A percentile compares a stretch with the other conserved stretches of the same genome.
Conservation (phyloP, 306 rosid species). For the Cyclanthera cordifolia region DNA sequence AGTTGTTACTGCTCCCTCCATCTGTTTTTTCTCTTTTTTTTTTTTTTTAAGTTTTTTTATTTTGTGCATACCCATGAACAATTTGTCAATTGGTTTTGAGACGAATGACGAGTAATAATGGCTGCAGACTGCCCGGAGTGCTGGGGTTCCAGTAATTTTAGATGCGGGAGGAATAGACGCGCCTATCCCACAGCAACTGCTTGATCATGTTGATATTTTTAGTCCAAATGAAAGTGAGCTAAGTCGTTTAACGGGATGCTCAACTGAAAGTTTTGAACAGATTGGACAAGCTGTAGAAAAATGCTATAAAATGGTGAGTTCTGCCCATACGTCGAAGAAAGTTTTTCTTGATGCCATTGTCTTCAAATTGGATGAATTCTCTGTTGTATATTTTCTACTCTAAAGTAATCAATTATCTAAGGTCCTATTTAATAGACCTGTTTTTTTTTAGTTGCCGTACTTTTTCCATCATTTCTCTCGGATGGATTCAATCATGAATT, state of each 20-base stretch:
- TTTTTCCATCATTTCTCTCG: too few relatives aligned
- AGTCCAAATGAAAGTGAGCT: constrained; percentile 92
- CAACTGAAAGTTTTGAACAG: constrained; percentile 58
- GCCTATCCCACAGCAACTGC: constrained; percentile 54
- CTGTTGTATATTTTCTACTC: neutral
- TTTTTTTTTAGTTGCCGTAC: too few relatives aligned
- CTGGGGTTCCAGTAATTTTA: constrained; percentile 64
- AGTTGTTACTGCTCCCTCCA: neutral
- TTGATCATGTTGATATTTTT: constrained; percentile 54
- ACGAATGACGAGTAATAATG: too few relatives aligned
- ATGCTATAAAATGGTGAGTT: constrained; percentile 71
- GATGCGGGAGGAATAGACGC: constrained; percentile 86
- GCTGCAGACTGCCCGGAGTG: constrained; percentile 62
- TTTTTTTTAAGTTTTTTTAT: neutral
- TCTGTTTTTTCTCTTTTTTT: neutral
- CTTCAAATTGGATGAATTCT: too few relatives aligned
- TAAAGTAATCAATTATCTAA: neutral
- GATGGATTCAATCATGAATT: too few relatives aligned
- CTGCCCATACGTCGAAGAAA: neutral
- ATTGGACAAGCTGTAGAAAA: constrained; percentile 46
- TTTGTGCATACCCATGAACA: neutral
- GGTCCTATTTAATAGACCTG: too few relatives aligned
- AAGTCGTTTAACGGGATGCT: constrained; percentile 54
- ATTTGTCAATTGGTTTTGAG: neutral
- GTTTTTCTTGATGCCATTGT: neutral